phyloP scores from a whole-genome alignment of 495 filamentous ascomycete genomes.

The Podospora sp. region DNA sequence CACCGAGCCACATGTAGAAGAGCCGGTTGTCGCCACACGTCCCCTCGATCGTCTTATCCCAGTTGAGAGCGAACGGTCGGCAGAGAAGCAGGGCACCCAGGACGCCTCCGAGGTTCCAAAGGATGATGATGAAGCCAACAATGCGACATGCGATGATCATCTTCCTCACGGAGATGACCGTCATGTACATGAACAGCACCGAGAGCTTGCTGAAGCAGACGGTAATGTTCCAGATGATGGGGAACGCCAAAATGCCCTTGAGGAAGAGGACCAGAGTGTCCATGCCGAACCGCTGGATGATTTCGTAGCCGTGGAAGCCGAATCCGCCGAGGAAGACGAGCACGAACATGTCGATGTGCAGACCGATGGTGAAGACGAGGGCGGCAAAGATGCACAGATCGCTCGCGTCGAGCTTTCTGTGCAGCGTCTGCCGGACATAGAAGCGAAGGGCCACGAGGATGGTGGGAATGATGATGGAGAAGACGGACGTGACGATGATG shows the following conservation, averaged over 20 bases:
- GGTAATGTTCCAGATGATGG: constrained; percentile 24
- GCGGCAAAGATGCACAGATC: constrained; percentile 20
- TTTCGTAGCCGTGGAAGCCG: constrained; percentile 22
- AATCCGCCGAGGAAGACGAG: constrained; percentile 21
- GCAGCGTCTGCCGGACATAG: constrained; percentile 9
- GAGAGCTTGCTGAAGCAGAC: constrained; percentile 28
- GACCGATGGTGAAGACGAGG: constrained; percentile 23
- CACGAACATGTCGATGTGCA: constrained; percentile 23
- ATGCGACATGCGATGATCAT: constrained; percentile 16
- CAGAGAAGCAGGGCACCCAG: constrained; percentile 22
- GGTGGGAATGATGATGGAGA: constrained; percentile 19
- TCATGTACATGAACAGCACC: constrained; percentile 25
- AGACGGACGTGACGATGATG: constrained; percentile 17
- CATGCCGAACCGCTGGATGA: constrained; percentile 21
- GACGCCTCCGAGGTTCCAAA: constrained; percentile 19
- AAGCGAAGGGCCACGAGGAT: constrained; percentile 20
- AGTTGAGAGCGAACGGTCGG: constrained; percentile 24
- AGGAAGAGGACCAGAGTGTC: constrained; percentile 25
- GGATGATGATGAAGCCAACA: constrained; percentile 17
- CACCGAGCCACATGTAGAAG: constrained; percentile 24
- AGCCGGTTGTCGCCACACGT: constrained; percentile 22
- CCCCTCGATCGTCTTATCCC: constrained; percentile 21
- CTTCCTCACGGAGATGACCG: constrained; percentile 16
- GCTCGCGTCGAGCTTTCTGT: constrained; percentile 19
- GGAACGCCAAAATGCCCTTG: constrained; percentile 24